A percentile compares a stretch with the other conserved stretches of the same genome.
Evolutionary conservation across 148 eudicot genomes (phyloP).

Genomic region (Chenopodium berlandieri): DNA sequence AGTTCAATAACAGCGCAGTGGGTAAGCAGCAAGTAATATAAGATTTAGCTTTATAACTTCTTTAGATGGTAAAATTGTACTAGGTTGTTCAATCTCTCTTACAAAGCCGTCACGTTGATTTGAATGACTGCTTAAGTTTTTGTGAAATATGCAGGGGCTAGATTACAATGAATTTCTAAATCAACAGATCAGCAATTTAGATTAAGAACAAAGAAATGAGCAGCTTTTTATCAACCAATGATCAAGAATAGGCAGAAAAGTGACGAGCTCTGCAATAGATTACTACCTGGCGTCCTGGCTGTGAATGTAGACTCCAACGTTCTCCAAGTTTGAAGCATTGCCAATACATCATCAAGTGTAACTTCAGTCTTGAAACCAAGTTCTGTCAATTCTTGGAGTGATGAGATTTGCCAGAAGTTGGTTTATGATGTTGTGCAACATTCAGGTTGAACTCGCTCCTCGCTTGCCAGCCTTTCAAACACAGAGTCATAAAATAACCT

Average conservation of each 20-base stretch:
- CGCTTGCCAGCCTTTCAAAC: neutral
- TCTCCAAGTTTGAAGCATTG: constrained; percentile 63
- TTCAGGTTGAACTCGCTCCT: neutral
- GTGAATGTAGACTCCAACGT: constrained; percentile 44
- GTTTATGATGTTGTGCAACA: neutral
- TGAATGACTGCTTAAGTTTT: neutral
- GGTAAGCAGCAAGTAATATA: too few relatives aligned
- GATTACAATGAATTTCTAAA: neutral
- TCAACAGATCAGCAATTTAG: neutral
- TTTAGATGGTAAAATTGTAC: neutral
- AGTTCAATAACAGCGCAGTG: too few relatives aligned
- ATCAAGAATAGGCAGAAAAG: constrained; percentile 8
- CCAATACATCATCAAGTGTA: constrained; percentile 59
- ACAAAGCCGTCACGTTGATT: neutral
- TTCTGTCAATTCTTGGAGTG: constrained; percentile 44
- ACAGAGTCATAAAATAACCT: too few relatives aligned
- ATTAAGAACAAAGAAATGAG: neutral
- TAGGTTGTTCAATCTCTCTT: neutral
- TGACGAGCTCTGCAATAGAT: neutral
- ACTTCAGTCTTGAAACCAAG: constrained; percentile 79
- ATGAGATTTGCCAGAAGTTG: neutral
- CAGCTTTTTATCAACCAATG: constrained; percentile 6
- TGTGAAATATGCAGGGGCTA: neutral
- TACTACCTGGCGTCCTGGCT: constrained; percentile 53
- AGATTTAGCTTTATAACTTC: neutral